A percentile compares a stretch with the other conserved stretches of the same genome.
phyloP scores from a whole-genome alignment of 192 early-diverging fungal genomes.

The Linderina pennispora region DNA sequence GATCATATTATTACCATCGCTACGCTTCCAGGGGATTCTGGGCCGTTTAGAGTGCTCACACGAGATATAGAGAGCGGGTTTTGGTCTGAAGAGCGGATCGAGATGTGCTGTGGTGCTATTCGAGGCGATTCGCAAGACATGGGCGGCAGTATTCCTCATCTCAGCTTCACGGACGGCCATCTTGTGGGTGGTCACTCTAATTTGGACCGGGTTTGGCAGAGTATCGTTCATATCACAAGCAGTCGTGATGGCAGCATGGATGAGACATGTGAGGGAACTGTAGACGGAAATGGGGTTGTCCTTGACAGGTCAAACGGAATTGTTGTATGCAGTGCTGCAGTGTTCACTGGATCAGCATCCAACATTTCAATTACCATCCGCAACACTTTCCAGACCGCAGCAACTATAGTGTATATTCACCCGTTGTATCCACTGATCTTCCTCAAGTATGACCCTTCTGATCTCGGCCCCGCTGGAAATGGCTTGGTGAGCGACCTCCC shows the following conservation, averaged over 20 bases:
- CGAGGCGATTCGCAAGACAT: too few species aligned
- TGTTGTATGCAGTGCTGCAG: slow-evolving; percentile 69
- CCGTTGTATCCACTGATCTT: slow-evolving; percentile 52
- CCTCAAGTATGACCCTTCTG: slow-evolving; percentile 29
- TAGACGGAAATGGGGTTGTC: slow-evolving; percentile 57
- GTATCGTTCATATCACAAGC: too few species aligned
- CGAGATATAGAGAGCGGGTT: slow-evolving; percentile 25
- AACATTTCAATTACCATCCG: slow-evolving; percentile 82
- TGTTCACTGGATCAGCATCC: slow-evolving; percentile 69
- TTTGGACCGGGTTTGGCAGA: too few species aligned
- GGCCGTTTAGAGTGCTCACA: slow-evolving; percentile 12
- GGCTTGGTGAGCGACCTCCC: too few species aligned
- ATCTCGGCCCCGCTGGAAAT: too few species aligned
- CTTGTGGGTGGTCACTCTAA: too few species aligned
- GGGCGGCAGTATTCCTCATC: too few species aligned
- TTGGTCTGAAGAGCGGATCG: too few species aligned
- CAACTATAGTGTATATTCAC: slow-evolving; percentile 69
- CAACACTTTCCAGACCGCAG: slow-evolving; percentile 73
- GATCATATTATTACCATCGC: too few species aligned
- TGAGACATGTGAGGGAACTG: slow-evolving; percentile 7
- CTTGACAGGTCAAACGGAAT: slow-evolving; percentile 70
- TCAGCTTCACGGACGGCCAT: too few species aligned
- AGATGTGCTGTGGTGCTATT: too few species aligned
- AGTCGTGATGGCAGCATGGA: slow-evolving; percentile 15
- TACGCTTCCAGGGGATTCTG: too few species aligned